Evolutionary conservation across 352 stramenopile species (phyloP).

Genomic region (Pilasporangium apinafurcum): DNA sequence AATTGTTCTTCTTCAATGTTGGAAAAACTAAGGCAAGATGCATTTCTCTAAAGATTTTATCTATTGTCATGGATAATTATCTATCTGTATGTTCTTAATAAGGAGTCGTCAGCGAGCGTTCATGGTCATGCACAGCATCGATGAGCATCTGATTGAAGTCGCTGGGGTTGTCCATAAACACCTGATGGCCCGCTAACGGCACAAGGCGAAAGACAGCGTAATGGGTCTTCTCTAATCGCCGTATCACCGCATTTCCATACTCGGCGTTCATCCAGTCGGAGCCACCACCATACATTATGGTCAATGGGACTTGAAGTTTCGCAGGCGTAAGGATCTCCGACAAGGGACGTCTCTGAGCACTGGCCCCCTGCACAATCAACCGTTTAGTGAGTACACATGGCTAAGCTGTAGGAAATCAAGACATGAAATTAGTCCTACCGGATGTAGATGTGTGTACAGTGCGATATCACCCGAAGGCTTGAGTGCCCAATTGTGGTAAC

Average conservation of each 20-base stretch:
- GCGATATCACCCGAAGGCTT: slow-evolving; percentile 64
- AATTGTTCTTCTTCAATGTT: no score
- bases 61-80: no score
- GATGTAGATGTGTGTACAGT: slow-evolving; percentile 72
- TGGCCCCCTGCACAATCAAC: slow-evolving; percentile 56
- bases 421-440: slow-evolving; percentile 17
- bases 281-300: slow-evolving; percentile 72
- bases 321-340: slow-evolving; percentile 40
- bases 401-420: background rate
- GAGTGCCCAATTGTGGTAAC: slow-evolving; percentile 80
- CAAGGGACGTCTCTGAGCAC: slow-evolving; percentile 40
- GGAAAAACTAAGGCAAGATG: no score
- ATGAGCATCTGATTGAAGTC: slow-evolving; percentile 75
- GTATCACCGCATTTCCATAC: slow-evolving; percentile 49
- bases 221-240: slow-evolving; percentile 44
- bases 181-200: slow-evolving; percentile 61
- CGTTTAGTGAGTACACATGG: background rate
- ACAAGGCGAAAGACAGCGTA: slow-evolving; percentile 68
- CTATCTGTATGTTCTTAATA: no score
- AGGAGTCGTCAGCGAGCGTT: slow-evolving; percentile 22
- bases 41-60: no score
- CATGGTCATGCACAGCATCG: slow-evolving; percentile 58
- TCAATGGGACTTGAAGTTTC: slow-evolving; percentile 60
- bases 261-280: slow-evolving; percentile 79
- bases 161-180: slow-evolving; percentile 82